Conservation (phyloP, 352 stramenopile species). For the Aphanomyces stellatus region DNA sequence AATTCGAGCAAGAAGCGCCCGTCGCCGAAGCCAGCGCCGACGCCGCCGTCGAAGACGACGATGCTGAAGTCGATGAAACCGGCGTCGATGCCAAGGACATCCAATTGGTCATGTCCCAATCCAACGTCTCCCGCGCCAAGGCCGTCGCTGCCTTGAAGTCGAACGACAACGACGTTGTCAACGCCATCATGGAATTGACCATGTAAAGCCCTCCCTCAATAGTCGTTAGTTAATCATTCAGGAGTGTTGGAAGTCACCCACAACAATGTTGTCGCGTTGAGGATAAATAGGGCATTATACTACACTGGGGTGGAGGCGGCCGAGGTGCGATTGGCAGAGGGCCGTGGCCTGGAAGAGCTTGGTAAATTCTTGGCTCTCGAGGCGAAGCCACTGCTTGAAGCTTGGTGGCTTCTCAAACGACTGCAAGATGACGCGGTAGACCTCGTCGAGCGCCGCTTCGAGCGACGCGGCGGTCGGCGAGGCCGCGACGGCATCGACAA, state of each 20-base stretch:
- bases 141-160: constrained; percentile 95
- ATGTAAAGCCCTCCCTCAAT: no score
- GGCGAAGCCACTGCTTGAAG: constrained; percentile 19
- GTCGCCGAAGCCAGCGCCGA: constrained; percentile 27
- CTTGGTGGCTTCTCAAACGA: background rate
- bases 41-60: constrained; percentile 60
- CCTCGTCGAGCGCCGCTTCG: background rate
- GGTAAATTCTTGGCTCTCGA: constrained; percentile 16
- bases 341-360: constrained; percentile 13
- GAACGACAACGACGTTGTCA: constrained; percentile 99
- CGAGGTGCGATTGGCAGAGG: constrained; percentile 10
- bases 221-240: constrained; percentile 3
- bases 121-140: constrained; percentile 89
- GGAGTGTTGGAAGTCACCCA: no score
- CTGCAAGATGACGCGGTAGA: constrained; percentile 3
- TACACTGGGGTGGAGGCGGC: no score
- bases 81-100: constrained; percentile 98
- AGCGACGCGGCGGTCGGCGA: background rate
- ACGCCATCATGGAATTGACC: constrained; percentile 99
- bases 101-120: constrained; percentile 95
- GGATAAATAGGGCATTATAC: no score
- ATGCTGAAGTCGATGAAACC: constrained; percentile 91
- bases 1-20: constrained; percentile 78
- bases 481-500: background rate
- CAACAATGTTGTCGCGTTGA: no score